Evolutionary conservation across 495 filamentous ascomycete species (phyloP), one percentile per base, ranked within the genome.

Genomic region (Penicillium paradoxum): DNA sequence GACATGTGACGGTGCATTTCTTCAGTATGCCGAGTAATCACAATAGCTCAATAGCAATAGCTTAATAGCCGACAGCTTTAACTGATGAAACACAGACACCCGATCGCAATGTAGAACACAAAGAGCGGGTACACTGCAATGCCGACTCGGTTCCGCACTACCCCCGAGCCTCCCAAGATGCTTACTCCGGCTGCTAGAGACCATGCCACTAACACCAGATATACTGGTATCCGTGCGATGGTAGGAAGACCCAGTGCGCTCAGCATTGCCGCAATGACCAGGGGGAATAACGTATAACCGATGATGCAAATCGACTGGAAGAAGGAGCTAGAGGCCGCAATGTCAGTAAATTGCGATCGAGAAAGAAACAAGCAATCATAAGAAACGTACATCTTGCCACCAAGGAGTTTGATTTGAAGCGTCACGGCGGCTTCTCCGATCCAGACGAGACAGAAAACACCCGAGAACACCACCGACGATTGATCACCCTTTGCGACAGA

Each of bases 301-400:
- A 98, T 98, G 60, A 98, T 95, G 69, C 89, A 96, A 56, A 98
- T 81, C 41, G 89, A 91, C 70, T 97, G 93, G 75, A 95, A 92
- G 71, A 98, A 98, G 22, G 93, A 96, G 56, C 93, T 97, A 58
- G 42, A 62, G 29, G 32, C 22, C 27, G 36, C 7, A 45, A 43
- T 55, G 36, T 66, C 45, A 73, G 69, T 52, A 60, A 42, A 45
- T n/a, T 21, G 18, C 42, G 11, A 22, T n/a, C 14, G 42, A 15
- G 9, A 18, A 8, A 0, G 21, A 19, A 37, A 24, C 29, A 25
- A 36, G 9, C n/a, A 8, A 6, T 14, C 22, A 29, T 13, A 34
- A 4, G 18, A 51, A 13, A 81, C 90, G 72, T 74, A 97, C 93
- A 98, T 97, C 77, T 95, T 96, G 22, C 93, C 93, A 42, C 93